Evolutionary conservation across 202 grass and related monocot species (phyloP), one percentile per base, ranked within the genome.

Genomic region (Setaria viridis): DNA sequence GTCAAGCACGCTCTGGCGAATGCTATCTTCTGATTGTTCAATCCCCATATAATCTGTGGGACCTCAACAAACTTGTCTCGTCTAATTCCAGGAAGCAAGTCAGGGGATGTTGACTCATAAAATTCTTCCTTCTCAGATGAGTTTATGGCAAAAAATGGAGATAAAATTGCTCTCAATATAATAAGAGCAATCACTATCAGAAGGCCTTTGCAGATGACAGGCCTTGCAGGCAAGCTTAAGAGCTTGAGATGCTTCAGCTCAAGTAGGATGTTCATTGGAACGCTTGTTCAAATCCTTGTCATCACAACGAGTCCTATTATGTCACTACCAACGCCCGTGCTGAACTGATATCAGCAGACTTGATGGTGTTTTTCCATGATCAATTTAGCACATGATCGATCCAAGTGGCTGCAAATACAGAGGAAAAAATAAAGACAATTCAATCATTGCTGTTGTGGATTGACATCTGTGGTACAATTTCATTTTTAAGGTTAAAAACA

Each of bases 11-110:
- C 87, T 54, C 97, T 94, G 43, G 97, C 97, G 25, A 99, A 85
- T n/a, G 97, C 97, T 60, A 97, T 99, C 85, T 99, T 99, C 66
- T 99, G 97, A 77, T 97, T 99, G 88, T 99, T 99, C 82, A 99
- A 89, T 67, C 97, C 97, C 97, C 94, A 99, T 89, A 99, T 85
- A 85, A 99, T 97, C 82, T 99, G 97, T 51, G 97, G 97, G 46
- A 94, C 90, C 88, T 90, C 88, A 50, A 99, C 56, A 83, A 96
- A 99, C 79, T 93, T 99, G 41, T 88, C 87, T 89, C 66, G 85
- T 68, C 90, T 94, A 47, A 91, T 79, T 77, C 85, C 70, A 90
- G 74, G 79, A 41, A 78, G 70, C 76, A 91, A 88, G 64, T 88
- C 90, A 62, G 84, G 79, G 63, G 37, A 32, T 62, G 85, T 35